Conservation (phyloP, 495 filamentous ascomycete species). For the Daldinia vernicosa region DNA sequence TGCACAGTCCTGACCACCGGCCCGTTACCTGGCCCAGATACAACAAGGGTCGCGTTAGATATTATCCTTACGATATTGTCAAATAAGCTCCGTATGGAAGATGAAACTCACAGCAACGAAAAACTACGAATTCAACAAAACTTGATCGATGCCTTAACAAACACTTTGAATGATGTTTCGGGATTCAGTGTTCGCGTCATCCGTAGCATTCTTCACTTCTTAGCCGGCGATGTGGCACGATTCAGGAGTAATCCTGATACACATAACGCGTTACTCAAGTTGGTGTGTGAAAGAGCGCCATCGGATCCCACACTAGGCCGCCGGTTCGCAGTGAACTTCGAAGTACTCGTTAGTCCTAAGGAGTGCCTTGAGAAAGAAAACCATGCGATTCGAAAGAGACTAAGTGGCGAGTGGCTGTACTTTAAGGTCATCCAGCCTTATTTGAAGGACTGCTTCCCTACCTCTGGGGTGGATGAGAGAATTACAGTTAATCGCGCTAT, state of each 20-base stretch:
- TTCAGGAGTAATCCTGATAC: constrained; percentile 21
- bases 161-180: not conserved
- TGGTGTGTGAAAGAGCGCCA: constrained; percentile 29
- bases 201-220: constrained; percentile 40
- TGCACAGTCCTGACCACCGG: constrained; percentile 11
- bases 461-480: constrained; percentile 15
- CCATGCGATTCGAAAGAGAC: constrained; percentile 40
- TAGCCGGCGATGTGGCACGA: constrained; percentile 43
- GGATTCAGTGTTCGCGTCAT: constrained; percentile 17
- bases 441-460: constrained; percentile 33
- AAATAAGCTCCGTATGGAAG: constrained; percentile 39
- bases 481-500: constrained; percentile 38
- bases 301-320: constrained; percentile 35
- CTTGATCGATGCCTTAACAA: constrained; percentile 10
- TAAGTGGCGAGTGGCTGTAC: constrained; percentile 42
- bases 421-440: constrained; percentile 33
- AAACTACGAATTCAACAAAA: constrained; percentile 15
- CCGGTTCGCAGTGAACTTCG: constrained; percentile 45
- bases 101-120: constrained; percentile 2
- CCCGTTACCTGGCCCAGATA: constrained; percentile 12
- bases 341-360: constrained; percentile 47
- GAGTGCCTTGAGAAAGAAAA: constrained; percentile 47
- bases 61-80: constrained; percentile 35
- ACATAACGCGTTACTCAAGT: constrained; percentile 32
- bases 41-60: constrained; percentile 37